Percentiles rank a stretch among this genome's conserved stretches.
Conservation (phyloP, 805 yeast genomes). For the Kuraishia piskuri region DNA sequence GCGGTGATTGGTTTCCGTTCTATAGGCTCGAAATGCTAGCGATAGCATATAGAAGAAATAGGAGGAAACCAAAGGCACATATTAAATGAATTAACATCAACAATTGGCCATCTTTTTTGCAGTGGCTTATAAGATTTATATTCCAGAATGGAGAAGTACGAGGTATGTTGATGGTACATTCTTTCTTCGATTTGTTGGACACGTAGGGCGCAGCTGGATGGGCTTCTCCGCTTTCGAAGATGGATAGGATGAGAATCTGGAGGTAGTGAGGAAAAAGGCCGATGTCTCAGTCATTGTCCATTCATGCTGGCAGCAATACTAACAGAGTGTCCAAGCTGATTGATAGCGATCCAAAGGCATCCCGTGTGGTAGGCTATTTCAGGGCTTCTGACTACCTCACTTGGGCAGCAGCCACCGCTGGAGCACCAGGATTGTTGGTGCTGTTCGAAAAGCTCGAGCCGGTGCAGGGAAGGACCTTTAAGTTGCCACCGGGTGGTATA, state of each 20-base stretch:
- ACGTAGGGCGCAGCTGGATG: too few species aligned
- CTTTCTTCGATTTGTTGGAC: too few species aligned
- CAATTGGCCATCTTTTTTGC: background rate
- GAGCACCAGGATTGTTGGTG: conserved; percentile 38
- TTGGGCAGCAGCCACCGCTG: conserved; percentile 37
- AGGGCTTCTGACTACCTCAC: conserved; percentile 56
- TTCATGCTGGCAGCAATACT: background rate
- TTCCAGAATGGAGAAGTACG: conserved; percentile 1
- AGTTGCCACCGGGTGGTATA: conserved; percentile 43
- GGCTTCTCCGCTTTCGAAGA: too few species aligned
- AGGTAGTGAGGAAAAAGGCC: background rate
- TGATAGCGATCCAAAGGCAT: conserved; percentile 74
- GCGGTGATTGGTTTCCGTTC: background rate
- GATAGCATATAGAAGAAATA: background rate
- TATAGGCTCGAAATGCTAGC: background rate
- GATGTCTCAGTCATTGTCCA: background rate
- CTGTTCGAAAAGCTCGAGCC: conserved; percentile 40
- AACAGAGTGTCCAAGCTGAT: conserved; percentile 42
- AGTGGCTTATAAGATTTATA: background rate
- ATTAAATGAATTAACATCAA: background rate
- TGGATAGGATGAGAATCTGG: too few species aligned
- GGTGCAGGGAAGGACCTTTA: conserved; percentile 32
- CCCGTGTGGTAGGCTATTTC: conserved; percentile 63
- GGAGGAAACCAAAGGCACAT: background rate
- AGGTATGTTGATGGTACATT: conserved; percentile 2